These are phyloP conservation scores for Stachybotrys echinatus DNA, from an alignment of 2,329 filamentous ascomycete species.

Conservation along the genomic window DNA sequence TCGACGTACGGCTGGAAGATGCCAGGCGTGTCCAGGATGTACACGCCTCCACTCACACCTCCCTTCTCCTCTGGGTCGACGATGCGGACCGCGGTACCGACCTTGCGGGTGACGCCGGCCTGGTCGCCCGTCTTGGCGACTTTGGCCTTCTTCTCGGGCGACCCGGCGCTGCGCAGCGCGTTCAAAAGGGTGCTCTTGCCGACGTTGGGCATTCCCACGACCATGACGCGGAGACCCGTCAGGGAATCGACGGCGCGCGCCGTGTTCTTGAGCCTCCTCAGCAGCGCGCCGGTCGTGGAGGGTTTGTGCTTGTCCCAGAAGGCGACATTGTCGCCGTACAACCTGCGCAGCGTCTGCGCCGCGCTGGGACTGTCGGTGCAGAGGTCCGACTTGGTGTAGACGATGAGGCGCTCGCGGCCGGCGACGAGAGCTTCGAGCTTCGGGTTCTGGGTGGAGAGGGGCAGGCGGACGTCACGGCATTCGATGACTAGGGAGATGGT, in stretches of 20 bases:
- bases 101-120: conserved; percentile 83
- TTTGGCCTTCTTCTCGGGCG: conserved; percentile 45
- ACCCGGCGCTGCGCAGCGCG: conserved; percentile 65
- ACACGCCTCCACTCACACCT: conserved; percentile 58
- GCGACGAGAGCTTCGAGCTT: conserved; percentile 75
- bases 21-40: conserved; percentile 86
- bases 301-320: conserved; percentile 38
- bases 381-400: conserved; percentile 89
- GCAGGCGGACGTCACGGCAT: conserved; percentile 89
- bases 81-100: conserved; percentile 79
- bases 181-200: conserved; percentile 96
- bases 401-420: conserved; percentile 68
- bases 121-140: conserved; percentile 79
- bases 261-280: conserved; percentile 28
- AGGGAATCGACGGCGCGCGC: conserved; percentile 45
- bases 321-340: conserved; percentile 26
- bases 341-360: conserved; percentile 20
- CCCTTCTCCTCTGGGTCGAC: conserved; percentile 35
- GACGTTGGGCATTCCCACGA: conserved; percentile 97
- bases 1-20: conserved; percentile 92
- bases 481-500: conserved; percentile 86
- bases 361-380: conserved; percentile 34
- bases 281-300: conserved; percentile 29
- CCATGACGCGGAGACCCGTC: conserved; percentile 77
- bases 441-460: conserved; percentile 84